phyloP scores from a whole-genome alignment of 495 filamentous ascomycete genomes.

The Penicillium taxi region DNA sequence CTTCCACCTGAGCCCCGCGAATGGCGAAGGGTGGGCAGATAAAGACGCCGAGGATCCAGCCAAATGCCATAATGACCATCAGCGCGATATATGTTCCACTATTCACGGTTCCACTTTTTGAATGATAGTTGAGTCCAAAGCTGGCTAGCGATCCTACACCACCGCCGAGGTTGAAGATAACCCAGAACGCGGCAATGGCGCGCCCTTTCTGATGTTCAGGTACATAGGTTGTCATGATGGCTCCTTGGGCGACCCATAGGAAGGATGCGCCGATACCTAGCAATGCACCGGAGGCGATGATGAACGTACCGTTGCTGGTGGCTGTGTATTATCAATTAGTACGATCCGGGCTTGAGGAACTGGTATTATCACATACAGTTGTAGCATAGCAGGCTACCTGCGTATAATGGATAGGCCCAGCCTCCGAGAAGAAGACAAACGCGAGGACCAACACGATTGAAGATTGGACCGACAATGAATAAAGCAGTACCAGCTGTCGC shows the following conservation, averaged over 20 bases:
- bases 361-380: constrained; percentile 19
- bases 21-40: constrained; percentile 38
- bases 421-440: constrained; percentile 35
- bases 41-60: constrained; percentile 47
- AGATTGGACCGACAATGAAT: constrained; percentile 37
- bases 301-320: constrained; percentile 65
- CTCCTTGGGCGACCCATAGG: constrained; percentile 48
- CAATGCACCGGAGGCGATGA: constrained; percentile 54
- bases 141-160: constrained; percentile 43
- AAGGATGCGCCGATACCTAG: constrained; percentile 45
- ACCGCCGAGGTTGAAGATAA: constrained; percentile 48
- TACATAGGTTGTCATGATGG: constrained; percentile 49
- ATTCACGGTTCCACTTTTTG: constrained; percentile 35
- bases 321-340: too few species aligned
- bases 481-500: constrained; percentile 34
- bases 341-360: too few species aligned
- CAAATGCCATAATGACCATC: constrained; percentile 39
- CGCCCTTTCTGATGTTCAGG: constrained; percentile 42
- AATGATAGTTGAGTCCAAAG: constrained; percentile 41
- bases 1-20: constrained; percentile 34
- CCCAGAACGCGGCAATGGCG: constrained; percentile 46
- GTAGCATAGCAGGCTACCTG: constrained; percentile 34
- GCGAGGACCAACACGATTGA: constrained; percentile 33
- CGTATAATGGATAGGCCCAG: constrained; percentile 38
- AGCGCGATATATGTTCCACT: constrained; percentile 45